Evolutionary conservation across 2,329 filamentous ascomycete genomes (phyloP), one percentile per base, ranked within the genome.

Genomic region (Biscogniauxia marginata): DNA sequence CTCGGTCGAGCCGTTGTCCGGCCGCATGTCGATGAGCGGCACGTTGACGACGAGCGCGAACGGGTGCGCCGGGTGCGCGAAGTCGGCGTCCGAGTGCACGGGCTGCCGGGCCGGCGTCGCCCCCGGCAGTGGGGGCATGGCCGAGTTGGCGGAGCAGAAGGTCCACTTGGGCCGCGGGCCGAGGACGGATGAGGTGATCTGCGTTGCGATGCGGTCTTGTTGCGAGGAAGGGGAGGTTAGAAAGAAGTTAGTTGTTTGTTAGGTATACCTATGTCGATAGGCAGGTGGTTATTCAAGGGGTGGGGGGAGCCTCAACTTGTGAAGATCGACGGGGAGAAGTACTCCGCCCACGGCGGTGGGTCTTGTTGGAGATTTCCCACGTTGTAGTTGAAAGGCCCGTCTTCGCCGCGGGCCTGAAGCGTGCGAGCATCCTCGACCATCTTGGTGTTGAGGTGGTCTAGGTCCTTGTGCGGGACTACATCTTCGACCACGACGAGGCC

Each of bases 301-400:
- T 7, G 1, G 24, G 45, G 54, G 48, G 13, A 13, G 56, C 55
- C 58, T 30, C 49, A 60, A 84, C 82, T 87, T 9, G 79, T 67
- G 54, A 85, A 84, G 22, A 86, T 80, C 3, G 71, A 71, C 1
- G 74, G 68, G 18, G 75, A 71, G 53, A 84, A 83, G 59, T 75
- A 79, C 46, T 80, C 69, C 0, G 71, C 69, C 0, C 79, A 76
- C 2, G 82, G 76, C 0, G 81, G 82, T 0, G 84, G 75, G 60
- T 86, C 83, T 65, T 87, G 84, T 59, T 87, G 84, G 30, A 86
- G 73, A 59, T 86, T 87, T 1, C 81, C 82, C 49, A 77, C 77
- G 63, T 86, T 86, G 65, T 86, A 86, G 62, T 87, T 87, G 73
- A 80, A 87, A 0, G 82, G 82, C 0, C 79, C 77, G 16, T 82